Percentiles rank a stretch among this genome's conserved stretches.
Conservation (phyloP, 164 flowering plant species). For the Sextonia rubra region DNA sequence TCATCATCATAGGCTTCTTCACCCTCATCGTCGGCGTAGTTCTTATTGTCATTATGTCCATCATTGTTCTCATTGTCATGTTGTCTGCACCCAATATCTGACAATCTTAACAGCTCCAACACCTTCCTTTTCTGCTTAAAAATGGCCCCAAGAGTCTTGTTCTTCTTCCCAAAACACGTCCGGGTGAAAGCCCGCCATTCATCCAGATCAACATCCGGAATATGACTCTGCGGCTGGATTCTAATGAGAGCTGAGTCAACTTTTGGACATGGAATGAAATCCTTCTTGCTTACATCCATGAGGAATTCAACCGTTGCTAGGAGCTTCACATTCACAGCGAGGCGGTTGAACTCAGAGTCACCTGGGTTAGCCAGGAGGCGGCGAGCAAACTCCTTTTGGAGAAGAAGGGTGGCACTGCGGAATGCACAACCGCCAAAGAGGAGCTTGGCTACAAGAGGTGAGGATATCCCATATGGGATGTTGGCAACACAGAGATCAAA, state of each 20-base stretch:
- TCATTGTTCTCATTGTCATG: constrained; percentile 8
- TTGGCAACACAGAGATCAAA: constrained; percentile 89
- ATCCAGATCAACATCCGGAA: constrained; percentile 60
- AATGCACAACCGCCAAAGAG: constrained; percentile 46
- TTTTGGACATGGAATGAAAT: constrained; percentile 78
- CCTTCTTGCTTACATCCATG: constrained; percentile 89
- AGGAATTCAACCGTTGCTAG: constrained; percentile 74
- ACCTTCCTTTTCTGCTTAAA: constrained; percentile 90
- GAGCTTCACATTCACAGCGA: constrained; percentile 85
- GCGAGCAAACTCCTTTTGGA: constrained; percentile 89
- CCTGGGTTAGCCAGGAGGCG: constrained; percentile 83
- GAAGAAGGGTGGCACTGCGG: constrained; percentile 73
- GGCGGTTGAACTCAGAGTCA: constrained; percentile 70
- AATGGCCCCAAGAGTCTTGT: constrained; percentile 84
- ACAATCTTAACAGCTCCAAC: constrained; percentile 44
- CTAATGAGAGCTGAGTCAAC: constrained; percentile 88
- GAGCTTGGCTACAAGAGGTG: constrained; percentile 71
- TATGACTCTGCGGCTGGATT: constrained; percentile 48
- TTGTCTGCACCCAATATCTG: constrained; percentile 9
- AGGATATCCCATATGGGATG: constrained; percentile 84
- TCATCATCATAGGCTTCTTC: constrained; percentile 18
- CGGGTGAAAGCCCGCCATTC: constrained; percentile 90
- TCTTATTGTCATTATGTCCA: neutral
- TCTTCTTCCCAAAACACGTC: constrained; percentile 80
- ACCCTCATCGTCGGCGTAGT: neutral